Percentiles rank a stretch among this genome's conserved stretches.
Evolutionary conservation across 2,329 filamentous ascomycete genomes (phyloP).

Genomic region (Septoria linicola): DNA sequence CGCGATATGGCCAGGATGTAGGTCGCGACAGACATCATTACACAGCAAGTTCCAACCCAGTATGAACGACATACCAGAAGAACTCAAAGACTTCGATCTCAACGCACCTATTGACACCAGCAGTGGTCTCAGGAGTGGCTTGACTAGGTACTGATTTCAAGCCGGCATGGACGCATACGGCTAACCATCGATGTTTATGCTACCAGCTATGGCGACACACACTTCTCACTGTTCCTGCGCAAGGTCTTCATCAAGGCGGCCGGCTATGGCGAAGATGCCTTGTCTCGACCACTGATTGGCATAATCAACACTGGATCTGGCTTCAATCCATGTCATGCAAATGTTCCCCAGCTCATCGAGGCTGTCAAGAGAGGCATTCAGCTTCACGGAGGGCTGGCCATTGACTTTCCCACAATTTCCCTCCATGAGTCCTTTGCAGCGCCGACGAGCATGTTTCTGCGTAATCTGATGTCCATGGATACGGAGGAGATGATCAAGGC

Average conservation of each 20-base stretch:
- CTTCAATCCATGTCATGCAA: slow-evolving; percentile 74
- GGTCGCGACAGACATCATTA: not conserved
- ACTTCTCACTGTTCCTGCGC: slow-evolving; percentile 72
- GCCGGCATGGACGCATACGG: slow-evolving; percentile 53
- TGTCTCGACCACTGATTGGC: slow-evolving; percentile 69
- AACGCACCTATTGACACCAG: slow-evolving; percentile 18
- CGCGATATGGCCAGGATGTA: not conserved
- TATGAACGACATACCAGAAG: not conserved
- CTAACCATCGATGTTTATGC: slow-evolving; percentile 43
- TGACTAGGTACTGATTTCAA: slow-evolving; percentile 16
- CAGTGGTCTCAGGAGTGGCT: slow-evolving; percentile 23
- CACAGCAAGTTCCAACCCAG: not conserved
- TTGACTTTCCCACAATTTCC: slow-evolving; percentile 74
- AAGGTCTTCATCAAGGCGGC: slow-evolving; percentile 77
- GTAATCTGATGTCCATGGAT: slow-evolving; percentile 77
- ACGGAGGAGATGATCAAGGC: slow-evolving; percentile 75
- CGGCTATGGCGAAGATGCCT: slow-evolving; percentile 69
- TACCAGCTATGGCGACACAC: slow-evolving; percentile 65
- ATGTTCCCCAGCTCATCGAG: slow-evolving; percentile 69
- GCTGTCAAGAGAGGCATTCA: slow-evolving; percentile 68
- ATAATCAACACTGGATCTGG: slow-evolving; percentile 71
- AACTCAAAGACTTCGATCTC: slow-evolving; percentile 25
- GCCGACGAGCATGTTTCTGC: slow-evolving; percentile 72
- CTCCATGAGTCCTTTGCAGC: slow-evolving; percentile 67
- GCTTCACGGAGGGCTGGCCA: slow-evolving; percentile 63